A percentile compares a stretch with the other conserved stretches of the same genome.
Evolutionary conservation across 495 filamentous ascomycete species (phyloP).

Genomic region (Choiromyces venosus): DNA sequence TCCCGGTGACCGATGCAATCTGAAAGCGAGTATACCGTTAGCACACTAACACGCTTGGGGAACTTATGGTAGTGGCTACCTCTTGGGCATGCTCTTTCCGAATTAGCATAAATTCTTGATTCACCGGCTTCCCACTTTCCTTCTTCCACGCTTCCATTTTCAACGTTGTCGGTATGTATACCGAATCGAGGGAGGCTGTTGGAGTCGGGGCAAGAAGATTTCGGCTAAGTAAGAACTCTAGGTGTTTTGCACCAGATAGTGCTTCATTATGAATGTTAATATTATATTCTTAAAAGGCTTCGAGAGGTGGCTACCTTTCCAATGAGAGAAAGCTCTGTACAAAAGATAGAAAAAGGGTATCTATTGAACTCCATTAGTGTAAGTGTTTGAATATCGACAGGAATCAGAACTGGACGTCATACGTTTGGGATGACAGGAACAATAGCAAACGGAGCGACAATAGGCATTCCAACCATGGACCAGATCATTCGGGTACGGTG

Average conservation of each 20-base stretch:
- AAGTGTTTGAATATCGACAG: not conserved
- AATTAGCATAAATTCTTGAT: slow-evolving; percentile 38
- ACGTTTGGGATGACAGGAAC: slow-evolving; percentile 60
- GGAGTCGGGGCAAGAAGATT: slow-evolving; percentile 60
- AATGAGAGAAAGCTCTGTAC: slow-evolving; percentile 69
- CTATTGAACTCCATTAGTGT: slow-evolving; percentile 12
- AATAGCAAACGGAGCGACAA: slow-evolving; percentile 73
- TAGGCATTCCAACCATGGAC: slow-evolving; percentile 74
- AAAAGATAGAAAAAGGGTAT: slow-evolving; percentile 94
- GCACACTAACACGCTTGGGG: slow-evolving; percentile 42
- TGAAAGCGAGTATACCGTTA: slow-evolving; percentile 49
- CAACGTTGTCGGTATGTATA: slow-evolving; percentile 52
- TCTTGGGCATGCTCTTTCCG: slow-evolving; percentile 46
- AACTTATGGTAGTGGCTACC: slow-evolving; percentile 10
- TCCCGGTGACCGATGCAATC: slow-evolving; percentile 64
- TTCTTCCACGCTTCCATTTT: slow-evolving; percentile 19
- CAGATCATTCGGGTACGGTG: slow-evolving; percentile 71
- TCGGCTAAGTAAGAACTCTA: slow-evolving; percentile 71
- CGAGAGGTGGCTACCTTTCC: slow-evolving; percentile 42
- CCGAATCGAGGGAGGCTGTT: slow-evolving; percentile 59
- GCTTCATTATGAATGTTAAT: slow-evolving; percentile 45
- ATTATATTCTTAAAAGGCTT: not conserved
- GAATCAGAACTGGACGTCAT: not conserved
- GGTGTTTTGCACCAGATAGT: slow-evolving; percentile 73
- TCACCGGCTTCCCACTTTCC: slow-evolving; percentile 29